These are phyloP conservation scores for Testicularia cyperi DNA, from an alignment of 1,284 basidiomycete species.

Conservation along the genomic window DNA sequence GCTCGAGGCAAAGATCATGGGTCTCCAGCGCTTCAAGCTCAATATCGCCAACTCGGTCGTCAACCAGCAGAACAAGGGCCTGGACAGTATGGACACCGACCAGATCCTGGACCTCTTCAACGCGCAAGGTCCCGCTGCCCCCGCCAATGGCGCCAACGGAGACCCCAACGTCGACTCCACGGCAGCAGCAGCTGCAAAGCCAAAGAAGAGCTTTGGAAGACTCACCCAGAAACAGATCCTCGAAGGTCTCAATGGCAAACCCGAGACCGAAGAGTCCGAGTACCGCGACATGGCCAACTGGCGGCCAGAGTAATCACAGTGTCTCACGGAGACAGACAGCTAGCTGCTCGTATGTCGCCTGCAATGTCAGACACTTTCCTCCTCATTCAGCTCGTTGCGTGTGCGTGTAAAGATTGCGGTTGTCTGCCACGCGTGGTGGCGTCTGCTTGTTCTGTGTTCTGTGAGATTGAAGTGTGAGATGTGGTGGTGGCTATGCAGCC, in stretches of 20 bases:
- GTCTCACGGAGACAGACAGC: no score
- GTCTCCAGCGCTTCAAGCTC: slow-evolving; percentile 92
- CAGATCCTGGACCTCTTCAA: slow-evolving; percentile 91
- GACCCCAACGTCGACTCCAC: not conserved
- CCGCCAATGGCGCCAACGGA: not conserved
- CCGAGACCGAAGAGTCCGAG: slow-evolving; percentile 58
- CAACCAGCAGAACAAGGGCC: slow-evolving; percentile 91
- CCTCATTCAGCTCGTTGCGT: no score
- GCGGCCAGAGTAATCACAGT: slow-evolving; percentile 28
- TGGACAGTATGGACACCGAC: slow-evolving; percentile 95
- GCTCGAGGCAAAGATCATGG: slow-evolving; percentile 99
- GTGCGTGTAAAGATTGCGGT: no score
- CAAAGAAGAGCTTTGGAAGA: slow-evolving; percentile 36
- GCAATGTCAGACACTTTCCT: no score
- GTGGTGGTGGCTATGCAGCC: no score
- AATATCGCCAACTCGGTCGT: slow-evolving; percentile 97
- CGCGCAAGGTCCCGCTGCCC: slow-evolving; percentile 5
- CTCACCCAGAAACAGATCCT: slow-evolving; percentile 62
- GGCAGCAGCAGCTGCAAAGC: no score
- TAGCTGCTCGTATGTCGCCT: no score
- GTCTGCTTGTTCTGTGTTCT: no score
- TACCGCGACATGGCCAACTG: slow-evolving; percentile 51
- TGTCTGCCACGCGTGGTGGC: no score
- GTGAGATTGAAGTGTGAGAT: no score
- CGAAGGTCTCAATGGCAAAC: slow-evolving; percentile 57